Percentiles rank a stretch among this genome's conserved stretches.
Evolutionary conservation across 495 filamentous ascomycete species (phyloP).

Genomic region (Penicillium dipodomyicola): DNA sequence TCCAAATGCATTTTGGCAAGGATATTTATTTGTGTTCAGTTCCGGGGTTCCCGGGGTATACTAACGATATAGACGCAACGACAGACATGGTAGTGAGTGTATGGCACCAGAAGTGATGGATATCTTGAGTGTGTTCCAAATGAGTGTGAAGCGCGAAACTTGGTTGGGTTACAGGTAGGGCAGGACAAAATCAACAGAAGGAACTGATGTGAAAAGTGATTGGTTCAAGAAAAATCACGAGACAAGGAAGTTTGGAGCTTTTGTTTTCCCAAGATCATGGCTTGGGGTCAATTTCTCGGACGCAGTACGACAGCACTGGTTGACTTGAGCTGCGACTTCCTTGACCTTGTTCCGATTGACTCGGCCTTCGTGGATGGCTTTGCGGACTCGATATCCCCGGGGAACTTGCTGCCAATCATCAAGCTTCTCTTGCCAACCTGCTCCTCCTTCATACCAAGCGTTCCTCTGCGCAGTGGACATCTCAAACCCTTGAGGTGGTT

Average conservation of each 20-base stretch:
- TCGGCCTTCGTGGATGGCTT: conserved; percentile 35
- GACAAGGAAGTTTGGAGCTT: neutral
- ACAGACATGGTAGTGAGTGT: conserved; percentile 17
- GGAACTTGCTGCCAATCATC: conserved; percentile 42
- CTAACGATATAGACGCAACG: conserved; percentile 14
- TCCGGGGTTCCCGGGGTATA: conserved; percentile 4
- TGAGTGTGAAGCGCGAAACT: neutral
- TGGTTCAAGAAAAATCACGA: neutral
- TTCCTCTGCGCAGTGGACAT: conserved; percentile 37
- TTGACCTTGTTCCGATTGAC: conserved; percentile 37
- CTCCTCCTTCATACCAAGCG: conserved; percentile 43
- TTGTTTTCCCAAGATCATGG: neutral
- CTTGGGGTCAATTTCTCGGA: conserved; percentile 17
- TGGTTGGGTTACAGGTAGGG: too few relatives aligned
- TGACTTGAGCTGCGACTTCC: conserved; percentile 27
- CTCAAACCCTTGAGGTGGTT: conserved; percentile 42
- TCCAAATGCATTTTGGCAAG: conserved; percentile 20
- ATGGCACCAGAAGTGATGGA: conserved; percentile 14
- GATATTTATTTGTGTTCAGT: neutral
- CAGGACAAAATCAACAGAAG: neutral
- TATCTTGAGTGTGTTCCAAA: conserved; percentile 6
- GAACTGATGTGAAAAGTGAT: neutral
- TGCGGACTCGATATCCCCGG: conserved; percentile 38
- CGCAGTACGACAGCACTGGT: conserved; percentile 21
- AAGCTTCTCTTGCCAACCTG: conserved; percentile 45